phyloP scores from a whole-genome alignment of 345 rosid species.

The Acer yangbiense region DNA sequence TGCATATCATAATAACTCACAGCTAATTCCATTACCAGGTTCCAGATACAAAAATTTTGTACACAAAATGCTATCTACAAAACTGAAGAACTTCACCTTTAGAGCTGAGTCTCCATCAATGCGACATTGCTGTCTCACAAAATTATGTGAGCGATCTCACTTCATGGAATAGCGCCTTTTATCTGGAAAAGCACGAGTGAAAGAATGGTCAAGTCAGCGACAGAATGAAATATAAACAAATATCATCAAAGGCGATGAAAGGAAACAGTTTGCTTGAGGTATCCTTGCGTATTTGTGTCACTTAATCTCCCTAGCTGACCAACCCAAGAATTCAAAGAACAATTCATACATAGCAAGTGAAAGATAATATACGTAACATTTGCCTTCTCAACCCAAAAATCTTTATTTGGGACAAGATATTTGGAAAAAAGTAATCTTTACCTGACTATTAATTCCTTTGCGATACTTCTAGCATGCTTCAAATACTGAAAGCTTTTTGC shows the following conservation, averaged over 20 bases:
- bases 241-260: background rate
- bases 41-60: no score
- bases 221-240: background rate
- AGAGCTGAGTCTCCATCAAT: background rate
- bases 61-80: conserved; percentile 3
- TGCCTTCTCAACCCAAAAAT: background rate
- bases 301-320: background rate
- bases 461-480: conserved; percentile 49
- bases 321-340: conserved; percentile 1
- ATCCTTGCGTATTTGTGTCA: background rate
- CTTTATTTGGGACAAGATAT: background rate
- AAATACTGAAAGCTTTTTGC: conserved; percentile 39
- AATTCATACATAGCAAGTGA: background rate
- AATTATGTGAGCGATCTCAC: background rate
- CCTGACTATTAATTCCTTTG: conserved; percentile 40
- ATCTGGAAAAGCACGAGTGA: background rate
- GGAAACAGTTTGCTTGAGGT: background rate
- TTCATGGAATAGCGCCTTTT: background rate
- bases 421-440: background rate
- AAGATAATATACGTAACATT: background rate
- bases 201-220: background rate
- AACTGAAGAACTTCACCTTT: background rate
- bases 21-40: background rate
- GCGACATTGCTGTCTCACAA: background rate
- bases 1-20: background rate